Conservation (phyloP, 139 green algal species). For the Chlorella sp. region DNA sequence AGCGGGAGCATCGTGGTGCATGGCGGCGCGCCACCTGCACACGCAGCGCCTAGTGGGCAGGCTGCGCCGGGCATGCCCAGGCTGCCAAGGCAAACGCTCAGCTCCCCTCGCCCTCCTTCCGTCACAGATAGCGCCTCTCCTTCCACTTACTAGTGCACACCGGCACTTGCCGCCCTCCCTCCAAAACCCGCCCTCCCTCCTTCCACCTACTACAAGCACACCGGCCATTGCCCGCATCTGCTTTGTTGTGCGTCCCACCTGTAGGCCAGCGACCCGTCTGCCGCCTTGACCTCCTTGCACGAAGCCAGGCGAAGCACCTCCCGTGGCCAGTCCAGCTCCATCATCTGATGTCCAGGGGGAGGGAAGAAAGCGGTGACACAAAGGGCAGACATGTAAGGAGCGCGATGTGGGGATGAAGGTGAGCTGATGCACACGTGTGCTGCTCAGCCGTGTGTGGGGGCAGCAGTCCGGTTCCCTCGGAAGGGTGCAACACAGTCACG, state of each 20-base stretch:
- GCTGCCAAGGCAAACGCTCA: neutral
- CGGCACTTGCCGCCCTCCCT: neutral
- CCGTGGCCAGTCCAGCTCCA: constrained; percentile 75
- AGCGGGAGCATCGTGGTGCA: too few relatives aligned
- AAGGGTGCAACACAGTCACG: too few relatives aligned
- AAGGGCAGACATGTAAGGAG: too few relatives aligned
- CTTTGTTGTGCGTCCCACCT: neutral
- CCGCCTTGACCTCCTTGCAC: constrained; percentile 61
- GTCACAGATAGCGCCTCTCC: neutral
- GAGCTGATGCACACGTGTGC: too few relatives aligned
- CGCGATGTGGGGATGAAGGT: too few relatives aligned
- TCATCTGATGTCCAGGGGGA: constrained; percentile 47
- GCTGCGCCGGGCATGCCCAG: neutral
- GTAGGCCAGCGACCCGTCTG: constrained; percentile 34
- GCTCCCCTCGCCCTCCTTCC: neutral
- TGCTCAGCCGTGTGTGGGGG: too few relatives aligned
- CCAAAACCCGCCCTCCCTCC: neutral
- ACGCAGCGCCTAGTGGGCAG: neutral
- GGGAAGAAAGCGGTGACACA: neutral
- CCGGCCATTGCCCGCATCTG: neutral
- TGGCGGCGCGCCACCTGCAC: too few relatives aligned
- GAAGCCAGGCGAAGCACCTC: constrained; percentile 68
- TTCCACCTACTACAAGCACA: neutral
- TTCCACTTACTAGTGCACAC: too few relatives aligned
- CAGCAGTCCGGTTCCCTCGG: too few relatives aligned